Evolutionary conservation across 139 green algal genomes (phyloP).

Genomic region (Edaphochlamys debaryana): DNA sequence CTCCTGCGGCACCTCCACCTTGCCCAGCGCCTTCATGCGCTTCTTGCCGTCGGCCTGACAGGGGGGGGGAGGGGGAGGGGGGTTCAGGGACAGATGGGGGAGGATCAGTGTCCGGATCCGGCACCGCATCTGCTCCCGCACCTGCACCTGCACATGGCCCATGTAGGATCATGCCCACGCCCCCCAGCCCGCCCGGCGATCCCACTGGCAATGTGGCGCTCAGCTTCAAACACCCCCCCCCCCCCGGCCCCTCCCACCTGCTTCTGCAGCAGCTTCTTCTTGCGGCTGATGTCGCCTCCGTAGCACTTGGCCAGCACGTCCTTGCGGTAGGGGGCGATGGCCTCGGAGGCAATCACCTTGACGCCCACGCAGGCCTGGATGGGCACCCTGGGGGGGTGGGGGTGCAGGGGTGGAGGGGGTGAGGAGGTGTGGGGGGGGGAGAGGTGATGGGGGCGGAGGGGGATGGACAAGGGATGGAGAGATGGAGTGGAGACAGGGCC

Average conservation of each 20-base stretch:
- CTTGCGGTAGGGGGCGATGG: conserved; percentile 88
- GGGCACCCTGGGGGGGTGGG: conserved; percentile 55
- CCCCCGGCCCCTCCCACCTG: conserved; percentile 52
- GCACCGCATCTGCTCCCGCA: too few relatives aligned
- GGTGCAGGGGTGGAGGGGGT: too few relatives aligned
- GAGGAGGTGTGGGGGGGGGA: too few relatives aligned
- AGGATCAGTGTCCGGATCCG: too few relatives aligned
- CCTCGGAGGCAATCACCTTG: conserved; percentile 83
- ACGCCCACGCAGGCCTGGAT: conserved; percentile 91
- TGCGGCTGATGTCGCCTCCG: conserved; percentile 89
- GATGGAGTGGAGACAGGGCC: not conserved
- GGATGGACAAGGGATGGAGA: conserved; percentile 13
- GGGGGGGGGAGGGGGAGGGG: not conserved
- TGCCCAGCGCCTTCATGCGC: conserved; percentile 87
- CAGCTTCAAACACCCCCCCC: too few relatives aligned
- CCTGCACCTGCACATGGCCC: too few relatives aligned
- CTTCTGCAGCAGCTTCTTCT: conserved; percentile 99
- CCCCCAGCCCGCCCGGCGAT: too few relatives aligned
- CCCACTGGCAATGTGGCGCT: too few relatives aligned
- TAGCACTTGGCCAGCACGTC: conserved; percentile 99
- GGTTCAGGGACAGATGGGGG: not conserved
- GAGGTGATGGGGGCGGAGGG: not conserved
- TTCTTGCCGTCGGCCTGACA: conserved; percentile 95
- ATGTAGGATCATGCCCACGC: too few relatives aligned
- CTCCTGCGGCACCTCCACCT: conserved; percentile 93